Base-by-base conservation (phyloP, 257 asterid species). In the Verbena officinalis region DNA sequence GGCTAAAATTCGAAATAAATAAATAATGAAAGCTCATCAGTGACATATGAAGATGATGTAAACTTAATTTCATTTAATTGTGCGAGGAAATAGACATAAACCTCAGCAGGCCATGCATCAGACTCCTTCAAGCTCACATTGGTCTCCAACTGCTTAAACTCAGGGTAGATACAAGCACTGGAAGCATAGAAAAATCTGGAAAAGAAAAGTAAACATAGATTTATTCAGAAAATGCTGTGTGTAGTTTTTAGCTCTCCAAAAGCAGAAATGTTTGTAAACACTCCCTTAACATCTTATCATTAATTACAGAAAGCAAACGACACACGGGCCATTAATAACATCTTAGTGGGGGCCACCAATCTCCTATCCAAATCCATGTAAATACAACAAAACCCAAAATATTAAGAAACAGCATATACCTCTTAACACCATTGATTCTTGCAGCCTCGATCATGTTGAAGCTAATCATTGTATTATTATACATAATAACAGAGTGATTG, bases 71-170 rank as follows among this genome's bases (percentile, higher is more conserved):
- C 13, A 64, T 13, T 51, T 12, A 67, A 56, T 22, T 34, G 54
- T 4, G 59, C 21, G 5, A 48, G 67, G 46, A 34, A 43, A 8
- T 23, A 69, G 75, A 40, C 15, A 36, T 59, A 42, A 70, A 92
- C 97, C 96, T 89, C 96, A 0, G 96, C 96, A 10, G 96, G 96
- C 96, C 96, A 89, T 3, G 96, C 96, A 73, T 86, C 96, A 22
- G 96, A 73, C 62, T 89, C 96, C 68, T 89, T 89, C 87, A 86
- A 77, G 95, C 96, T 86, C 74, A 89, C 96, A 53, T 89, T 89
- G 33, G 96, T 84, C 4, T 86, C 95, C 80, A 89, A 42, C 75
- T 89, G 96, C 80, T 86, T 89, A 63, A 89, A 89, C 74, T 89
- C 96, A 7, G 96, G 96, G 59, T 89, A 89, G 64, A 89, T 84